A percentile compares a stretch with the other conserved stretches of the same genome.
Conservation (phyloP, 306 rosid genomes). For the Lathyrus tuberosus region DNA sequence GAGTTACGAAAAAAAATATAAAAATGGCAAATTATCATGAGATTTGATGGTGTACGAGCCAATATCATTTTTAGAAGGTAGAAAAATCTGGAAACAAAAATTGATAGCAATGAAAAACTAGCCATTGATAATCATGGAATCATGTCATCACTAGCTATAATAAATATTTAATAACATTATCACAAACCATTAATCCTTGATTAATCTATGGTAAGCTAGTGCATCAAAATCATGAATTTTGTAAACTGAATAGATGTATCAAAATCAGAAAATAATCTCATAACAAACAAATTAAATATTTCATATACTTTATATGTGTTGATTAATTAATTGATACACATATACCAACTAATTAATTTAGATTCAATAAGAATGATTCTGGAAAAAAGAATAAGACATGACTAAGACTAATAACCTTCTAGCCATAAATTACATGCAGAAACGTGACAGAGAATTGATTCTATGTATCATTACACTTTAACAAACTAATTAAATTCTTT, state of each 20-base stretch:
- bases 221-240: not conserved
- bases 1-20: conserved; percentile 21
- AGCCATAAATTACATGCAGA: conserved; percentile 48
- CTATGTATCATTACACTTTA: conserved; percentile 15
- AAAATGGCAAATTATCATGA: conserved; percentile 27
- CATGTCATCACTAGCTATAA: conserved; percentile 37
- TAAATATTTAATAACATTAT: conserved; percentile 35
- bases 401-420: conserved; percentile 50
- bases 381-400: conserved; percentile 44
- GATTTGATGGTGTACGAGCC: conserved; percentile 42
- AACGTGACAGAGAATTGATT: conserved; percentile 35
- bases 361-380: conserved; percentile 34
- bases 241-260: conserved; percentile 8
- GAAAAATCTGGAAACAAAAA: conserved; percentile 44
- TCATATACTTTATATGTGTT: conserved; percentile 31
- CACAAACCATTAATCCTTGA: conserved; percentile 32
- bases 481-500: conserved; percentile 29
- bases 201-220: conserved; percentile 13
- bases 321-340: not conserved
- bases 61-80: conserved; percentile 39
- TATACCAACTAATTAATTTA: conserved; percentile 32
- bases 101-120: conserved; percentile 43
- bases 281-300: conserved; percentile 46
- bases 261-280: conserved; percentile 38
- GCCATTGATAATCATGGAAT: conserved; percentile 42